Base-by-base conservation (phyloP, 1,139 yeast species). In the Debaryomyces sp. region DNA sequence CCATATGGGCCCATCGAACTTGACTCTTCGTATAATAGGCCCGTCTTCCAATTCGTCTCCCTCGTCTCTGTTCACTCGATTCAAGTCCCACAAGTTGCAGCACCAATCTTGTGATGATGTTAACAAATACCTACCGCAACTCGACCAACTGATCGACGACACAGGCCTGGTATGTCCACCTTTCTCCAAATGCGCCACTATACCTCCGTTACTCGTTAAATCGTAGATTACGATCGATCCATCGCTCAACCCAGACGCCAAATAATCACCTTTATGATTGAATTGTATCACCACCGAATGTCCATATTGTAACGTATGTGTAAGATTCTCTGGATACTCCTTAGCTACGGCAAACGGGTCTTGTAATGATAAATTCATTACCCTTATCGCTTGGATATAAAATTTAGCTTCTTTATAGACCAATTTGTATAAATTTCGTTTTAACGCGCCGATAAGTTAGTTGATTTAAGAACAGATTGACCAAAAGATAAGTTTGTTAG, bases 311-410 rank as follows among this genome's bases (percentile, higher is more conserved):
- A 90, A 70, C 0, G 92, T 83, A 52, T 82, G 82, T 2, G 88
- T 80, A 23, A 90, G 77, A 1, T 87, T 79, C 56, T 92, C 97
- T 0, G 99, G 99, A 60, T 83, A 92, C 63, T 92, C 99, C 61
- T 90, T 92, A 12, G 96, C 87, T 34, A 92, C 91, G 5, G 96
- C 85, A 65, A 91, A 90, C 2, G 98, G 98, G 66, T 92, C 98
- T 56, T 89, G 83, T 21, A 92, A 75, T n/a, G 96, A 79, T 45
- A 90, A 76, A 66, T 92, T 92, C 96, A 89, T 87, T 32, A 22
- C 26, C n/a, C 21, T 27, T 21, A 26, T 21, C 23, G 17, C 9
- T 10, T 41, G n/a, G 13, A 30, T 15, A 27, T 36, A 17, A n/a
- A 22, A 21, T 23, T 22, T 21, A 8, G 13, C 13, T 35, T 21